These are phyloP conservation scores for Blastocystis sp. DNA, from an alignment of 352 stramenopile species.

Conservation along the genomic window DNA sequence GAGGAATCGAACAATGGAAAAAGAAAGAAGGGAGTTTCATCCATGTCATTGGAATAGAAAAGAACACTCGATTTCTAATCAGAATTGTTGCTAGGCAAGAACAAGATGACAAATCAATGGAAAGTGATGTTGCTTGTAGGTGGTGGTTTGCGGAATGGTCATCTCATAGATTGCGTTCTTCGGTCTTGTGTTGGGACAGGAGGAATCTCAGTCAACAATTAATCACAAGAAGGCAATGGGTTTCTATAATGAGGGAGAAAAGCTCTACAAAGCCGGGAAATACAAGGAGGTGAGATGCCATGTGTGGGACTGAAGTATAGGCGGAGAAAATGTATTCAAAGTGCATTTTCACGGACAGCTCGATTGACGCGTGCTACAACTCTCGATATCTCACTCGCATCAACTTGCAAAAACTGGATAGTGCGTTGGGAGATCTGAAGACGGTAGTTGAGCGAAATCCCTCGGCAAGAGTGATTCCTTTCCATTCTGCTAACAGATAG, in stretches of 20 bases:
- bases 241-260: constrained; percentile 13
- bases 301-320: background rate
- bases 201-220: background rate
- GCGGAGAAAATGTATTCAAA: constrained; percentile 66
- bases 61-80: no score
- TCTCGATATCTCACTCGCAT: constrained; percentile 33
- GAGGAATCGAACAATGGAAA: no score
- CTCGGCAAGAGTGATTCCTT: constrained; percentile 27
- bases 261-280: constrained; percentile 18
- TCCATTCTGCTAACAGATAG: constrained; percentile 7
- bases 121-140: no score
- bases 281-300: constrained; percentile 11
- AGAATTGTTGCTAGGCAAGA: no score
- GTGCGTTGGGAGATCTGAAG: constrained; percentile 29
- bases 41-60: no score
- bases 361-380: constrained; percentile 27
- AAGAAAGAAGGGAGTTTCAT: no score
- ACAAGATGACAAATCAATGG: no score
- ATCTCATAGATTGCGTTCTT: background rate
- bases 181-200: background rate
- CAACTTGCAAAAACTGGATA: constrained; percentile 41
- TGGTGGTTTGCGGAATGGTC: background rate
- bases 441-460: constrained; percentile 17
- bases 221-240: constrained; percentile 41
- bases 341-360: constrained; percentile 52